Evolutionary conservation across 805 yeast species (phyloP).

Genomic region (Candida insectorum): DNA sequence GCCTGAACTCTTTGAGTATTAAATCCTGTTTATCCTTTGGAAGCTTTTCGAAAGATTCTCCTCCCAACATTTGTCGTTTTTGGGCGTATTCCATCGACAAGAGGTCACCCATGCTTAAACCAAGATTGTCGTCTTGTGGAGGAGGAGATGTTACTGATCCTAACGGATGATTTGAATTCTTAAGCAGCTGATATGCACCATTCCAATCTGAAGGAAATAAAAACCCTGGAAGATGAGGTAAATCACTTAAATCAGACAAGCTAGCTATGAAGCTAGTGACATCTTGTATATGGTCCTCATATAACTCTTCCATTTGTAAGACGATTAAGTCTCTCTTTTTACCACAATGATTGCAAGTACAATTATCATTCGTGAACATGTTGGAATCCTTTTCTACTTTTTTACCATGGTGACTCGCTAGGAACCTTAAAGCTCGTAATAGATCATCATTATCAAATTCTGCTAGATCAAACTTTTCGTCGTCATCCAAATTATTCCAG

Average conservation of each 20-base stretch:
- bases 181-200: neutral
- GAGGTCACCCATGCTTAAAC: too few species aligned
- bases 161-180: too few species aligned
- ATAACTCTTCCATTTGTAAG: constrained; percentile 70
- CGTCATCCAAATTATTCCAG: constrained; percentile 66
- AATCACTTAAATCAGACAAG: constrained; percentile 33
- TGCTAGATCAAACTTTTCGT: constrained; percentile 58
- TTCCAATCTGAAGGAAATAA: too few species aligned
- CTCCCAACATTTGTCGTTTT: too few species aligned
- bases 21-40: too few species aligned
- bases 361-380: constrained; percentile 20
- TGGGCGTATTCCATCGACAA: too few species aligned
- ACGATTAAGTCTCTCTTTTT: constrained; percentile 68
- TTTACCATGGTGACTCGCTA: constrained; percentile 2
- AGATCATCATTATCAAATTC: constrained; percentile 69
- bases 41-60: too few species aligned
- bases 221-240: constrained; percentile 28
- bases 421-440: constrained; percentile 47
- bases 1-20: too few species aligned
- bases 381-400: constrained; percentile 11
- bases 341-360: constrained; percentile 78
- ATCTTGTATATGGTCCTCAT: constrained; percentile 61
- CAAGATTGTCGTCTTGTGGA: too few species aligned
- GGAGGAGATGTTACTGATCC: too few species aligned
- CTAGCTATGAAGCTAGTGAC: constrained; percentile 37